Percentiles rank a stretch among this genome's conserved stretches.
Evolutionary conservation across 257 asterid species (phyloP).

Genomic region (Apocynum venetum): DNA sequence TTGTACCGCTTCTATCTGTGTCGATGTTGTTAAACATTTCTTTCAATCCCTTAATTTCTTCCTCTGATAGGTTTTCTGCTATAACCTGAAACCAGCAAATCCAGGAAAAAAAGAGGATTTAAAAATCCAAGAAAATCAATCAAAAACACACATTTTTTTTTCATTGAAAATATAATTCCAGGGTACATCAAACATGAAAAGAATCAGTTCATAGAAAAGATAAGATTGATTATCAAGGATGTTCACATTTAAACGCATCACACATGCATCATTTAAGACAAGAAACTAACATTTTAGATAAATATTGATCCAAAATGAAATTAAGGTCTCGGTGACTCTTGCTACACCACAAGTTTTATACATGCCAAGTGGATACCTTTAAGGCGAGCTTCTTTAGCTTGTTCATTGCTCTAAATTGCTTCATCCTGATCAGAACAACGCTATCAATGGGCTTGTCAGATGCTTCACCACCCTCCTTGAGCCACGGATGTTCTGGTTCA

Average conservation of each 20-base stretch:
- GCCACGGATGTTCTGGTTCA: constrained; percentile 88
- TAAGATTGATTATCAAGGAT: background rate
- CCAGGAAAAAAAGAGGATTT: background rate
- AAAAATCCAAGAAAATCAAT: background rate
- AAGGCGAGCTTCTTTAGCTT: constrained; percentile 86
- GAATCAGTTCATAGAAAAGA: background rate
- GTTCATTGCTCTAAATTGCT: constrained; percentile 92
- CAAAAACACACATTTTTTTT: background rate
- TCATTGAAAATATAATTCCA: background rate
- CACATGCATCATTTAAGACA: background rate
- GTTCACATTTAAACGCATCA: background rate
- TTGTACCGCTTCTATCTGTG: constrained; percentile 76
- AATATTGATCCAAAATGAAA: background rate
- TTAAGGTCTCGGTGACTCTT: background rate
- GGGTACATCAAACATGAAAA: background rate
- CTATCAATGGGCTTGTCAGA: constrained; percentile 79
- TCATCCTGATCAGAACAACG: constrained; percentile 79
- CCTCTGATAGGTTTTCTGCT: constrained; percentile 75
- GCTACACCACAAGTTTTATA: background rate
- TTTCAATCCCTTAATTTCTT: constrained; percentile 75
- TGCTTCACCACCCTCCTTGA: constrained; percentile 82
- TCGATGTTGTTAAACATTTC: constrained; percentile 85
- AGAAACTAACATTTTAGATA: background rate
- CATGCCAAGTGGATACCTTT: constrained; percentile 39
- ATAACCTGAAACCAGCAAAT: constrained; percentile 47